Evolutionary conservation across 2,329 filamentous ascomycete species (phyloP).

Genomic region (Neocatenulostroma microsporum): DNA sequence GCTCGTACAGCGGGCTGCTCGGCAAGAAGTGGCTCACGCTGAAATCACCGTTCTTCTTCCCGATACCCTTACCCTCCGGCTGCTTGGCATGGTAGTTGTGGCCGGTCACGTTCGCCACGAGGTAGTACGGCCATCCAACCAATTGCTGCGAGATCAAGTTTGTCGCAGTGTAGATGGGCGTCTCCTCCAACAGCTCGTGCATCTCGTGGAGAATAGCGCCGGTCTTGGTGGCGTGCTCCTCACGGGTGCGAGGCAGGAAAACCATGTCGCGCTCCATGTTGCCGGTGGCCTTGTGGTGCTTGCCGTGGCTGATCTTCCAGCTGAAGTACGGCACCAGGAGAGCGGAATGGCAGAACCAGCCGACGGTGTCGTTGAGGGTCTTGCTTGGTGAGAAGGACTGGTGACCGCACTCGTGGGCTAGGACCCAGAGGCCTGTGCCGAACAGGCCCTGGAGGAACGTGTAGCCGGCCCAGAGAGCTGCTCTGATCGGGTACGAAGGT

Average conservation of each 20-base stretch:
- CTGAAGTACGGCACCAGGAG: constrained; percentile 96
- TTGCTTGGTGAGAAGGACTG: constrained; percentile 93
- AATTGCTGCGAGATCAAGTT: constrained; percentile 79
- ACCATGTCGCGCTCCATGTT: constrained; percentile 99
- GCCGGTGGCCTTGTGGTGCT: constrained; percentile 98
- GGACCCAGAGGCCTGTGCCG: constrained; percentile 88
- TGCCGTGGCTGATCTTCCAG: constrained; percentile 98
- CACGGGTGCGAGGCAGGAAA: constrained; percentile 86
- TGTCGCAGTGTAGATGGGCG: constrained; percentile 70
- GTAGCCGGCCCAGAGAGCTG: constrained; percentile 57
- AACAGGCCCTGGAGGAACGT: constrained; percentile 86
- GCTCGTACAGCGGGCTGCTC: constrained; percentile 80
- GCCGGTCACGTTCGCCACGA: constrained; percentile 85
- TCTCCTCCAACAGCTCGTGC: constrained; percentile 86
- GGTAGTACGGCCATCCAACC: constrained; percentile 86
- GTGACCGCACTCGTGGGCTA: constrained; percentile 97
- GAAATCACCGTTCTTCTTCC: constrained; percentile 75
- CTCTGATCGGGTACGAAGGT: constrained; percentile 60
- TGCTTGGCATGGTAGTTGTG: constrained; percentile 92
- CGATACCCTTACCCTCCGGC: constrained; percentile 83
- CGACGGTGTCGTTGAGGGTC: constrained; percentile 81
- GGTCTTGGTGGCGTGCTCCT: constrained; percentile 67
- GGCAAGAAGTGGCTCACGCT: constrained; percentile 96
- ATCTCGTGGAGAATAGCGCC: constrained; percentile 74
- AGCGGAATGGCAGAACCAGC: constrained; percentile 81